phyloP scores from a whole-genome alignment of 1,284 basidiomycete species.

The Ustilago sp. region DNA sequence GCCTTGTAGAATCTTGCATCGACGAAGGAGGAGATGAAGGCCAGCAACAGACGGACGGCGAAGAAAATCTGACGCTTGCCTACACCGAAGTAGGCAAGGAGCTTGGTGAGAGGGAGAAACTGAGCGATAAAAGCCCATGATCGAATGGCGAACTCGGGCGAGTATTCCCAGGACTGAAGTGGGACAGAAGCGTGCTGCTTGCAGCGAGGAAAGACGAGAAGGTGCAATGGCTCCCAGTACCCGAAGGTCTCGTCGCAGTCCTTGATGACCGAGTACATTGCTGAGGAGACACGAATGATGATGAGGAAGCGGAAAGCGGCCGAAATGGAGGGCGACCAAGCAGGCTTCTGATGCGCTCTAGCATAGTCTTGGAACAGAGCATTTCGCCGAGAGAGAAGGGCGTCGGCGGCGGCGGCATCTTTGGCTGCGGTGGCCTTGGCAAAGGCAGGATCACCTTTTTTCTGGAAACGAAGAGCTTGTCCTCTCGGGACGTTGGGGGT shows the following conservation, averaged over 20 bases:
- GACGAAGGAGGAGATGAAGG: conserved; percentile 78
- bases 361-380: conserved; percentile 50
- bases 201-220: conserved; percentile 73
- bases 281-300: conserved; percentile 81
- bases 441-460: conserved; percentile 27
- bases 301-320: conserved; percentile 85
- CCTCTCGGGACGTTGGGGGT: conserved; percentile 26
- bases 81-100: conserved; percentile 27
- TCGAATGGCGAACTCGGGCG: conserved; percentile 87
- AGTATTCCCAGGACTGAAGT: conserved; percentile 98
- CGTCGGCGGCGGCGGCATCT: conserved; percentile 38
- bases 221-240: conserved; percentile 98
- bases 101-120: conserved; percentile 66
- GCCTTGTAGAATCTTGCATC: conserved; percentile 89
- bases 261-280: conserved; percentile 94
- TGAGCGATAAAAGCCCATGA: conserved; percentile 89
- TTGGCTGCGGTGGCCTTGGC: conserved; percentile 39
- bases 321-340: conserved; percentile 72
- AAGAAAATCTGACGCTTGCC: conserved; percentile 85
- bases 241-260: conserved; percentile 97
- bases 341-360: conserved; percentile 40
- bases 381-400: conserved; percentile 45
- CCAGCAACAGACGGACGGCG: conserved; percentile 83
- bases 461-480: conserved; percentile 46
- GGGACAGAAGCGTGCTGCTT: conserved; percentile 62